These are phyloP conservation scores for Stenocarpella maydis DNA, from an alignment of 2,329 filamentous ascomycete genomes.

Conservation along the genomic window DNA sequence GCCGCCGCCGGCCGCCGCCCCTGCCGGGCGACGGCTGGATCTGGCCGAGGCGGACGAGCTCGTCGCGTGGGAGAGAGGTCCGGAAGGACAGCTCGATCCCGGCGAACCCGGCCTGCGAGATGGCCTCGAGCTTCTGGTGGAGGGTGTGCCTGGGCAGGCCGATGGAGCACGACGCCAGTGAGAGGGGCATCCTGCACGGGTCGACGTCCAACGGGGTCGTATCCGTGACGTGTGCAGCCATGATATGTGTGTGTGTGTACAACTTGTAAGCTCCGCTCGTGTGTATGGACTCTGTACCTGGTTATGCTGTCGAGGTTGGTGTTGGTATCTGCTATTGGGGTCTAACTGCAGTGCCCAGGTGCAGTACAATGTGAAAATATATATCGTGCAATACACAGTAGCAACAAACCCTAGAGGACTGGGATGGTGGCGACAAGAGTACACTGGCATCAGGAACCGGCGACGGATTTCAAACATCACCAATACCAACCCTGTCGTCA, in stretches of 20 bases:
- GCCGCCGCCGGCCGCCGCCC: not conserved
- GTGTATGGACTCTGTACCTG: too few relatives aligned
- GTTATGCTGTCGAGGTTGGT: too few relatives aligned
- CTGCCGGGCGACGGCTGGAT: not conserved
- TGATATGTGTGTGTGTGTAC: not conserved
- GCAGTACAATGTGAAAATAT: too few relatives aligned
- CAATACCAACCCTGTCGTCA: not conserved
- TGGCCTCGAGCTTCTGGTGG: constrained; percentile 66
- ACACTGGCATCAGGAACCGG: not conserved
- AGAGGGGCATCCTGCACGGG: constrained; percentile 50
- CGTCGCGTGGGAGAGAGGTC: constrained; percentile 73
- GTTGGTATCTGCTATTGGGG: not conserved
- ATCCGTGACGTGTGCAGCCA: not conserved
- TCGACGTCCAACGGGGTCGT: constrained; percentile 17
- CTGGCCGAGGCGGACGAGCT: constrained; percentile 47
- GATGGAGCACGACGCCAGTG: constrained; percentile 66
- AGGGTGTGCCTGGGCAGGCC: constrained; percentile 55
- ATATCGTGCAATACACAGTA: too few relatives aligned
- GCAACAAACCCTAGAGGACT: too few relatives aligned
- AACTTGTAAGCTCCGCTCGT: not conserved
- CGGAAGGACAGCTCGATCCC: constrained; percentile 80
- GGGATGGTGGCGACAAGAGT: not conserved
- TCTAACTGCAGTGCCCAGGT: not conserved
- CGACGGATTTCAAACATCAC: not conserved
- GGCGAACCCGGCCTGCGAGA: constrained; percentile 70